phyloP scores from a whole-genome alignment of 176 grass and related monocot species.

The Pontederia paniculata region DNA sequence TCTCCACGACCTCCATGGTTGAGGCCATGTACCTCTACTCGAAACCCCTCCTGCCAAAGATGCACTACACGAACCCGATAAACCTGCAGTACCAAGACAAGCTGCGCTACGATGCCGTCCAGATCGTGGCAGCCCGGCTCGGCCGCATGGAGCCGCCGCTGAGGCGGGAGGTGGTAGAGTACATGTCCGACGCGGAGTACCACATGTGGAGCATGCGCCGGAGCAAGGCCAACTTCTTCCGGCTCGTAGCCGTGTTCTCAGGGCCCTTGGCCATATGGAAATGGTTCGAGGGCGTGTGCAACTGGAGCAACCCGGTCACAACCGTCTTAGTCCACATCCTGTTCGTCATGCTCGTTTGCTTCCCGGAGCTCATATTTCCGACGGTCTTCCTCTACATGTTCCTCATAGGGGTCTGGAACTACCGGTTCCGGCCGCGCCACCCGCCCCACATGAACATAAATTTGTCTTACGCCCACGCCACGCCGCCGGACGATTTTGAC shows the following conservation, averaged over 20 bases:
- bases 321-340: neutral
- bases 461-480: neutral
- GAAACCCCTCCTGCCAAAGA: conserved; percentile 1
- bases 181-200: neutral
- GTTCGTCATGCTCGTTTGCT: neutral
- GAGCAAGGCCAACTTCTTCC: neutral
- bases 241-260: neutral
- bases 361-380: neutral
- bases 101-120: conserved; percentile 1
- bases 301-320: neutral
- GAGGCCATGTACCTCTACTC: conserved; percentile 1
- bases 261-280: neutral
- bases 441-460: conserved; percentile 6
- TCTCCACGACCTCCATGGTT: neutral
- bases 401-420: neutral
- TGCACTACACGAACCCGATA: neutral
- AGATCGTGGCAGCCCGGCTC: neutral
- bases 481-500: neutral
- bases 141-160: conserved; percentile 6
- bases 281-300: neutral
- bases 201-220: conserved; percentile 12
- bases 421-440: neutral
- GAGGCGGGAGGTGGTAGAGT: conserved; percentile 2
- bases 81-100: neutral
- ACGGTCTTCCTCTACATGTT: neutral